Evolutionary conservation across 768 basidiomycete species (phyloP), one percentile per base, ranked within the genome.

Genomic region (Boletus rubescentipes): DNA sequence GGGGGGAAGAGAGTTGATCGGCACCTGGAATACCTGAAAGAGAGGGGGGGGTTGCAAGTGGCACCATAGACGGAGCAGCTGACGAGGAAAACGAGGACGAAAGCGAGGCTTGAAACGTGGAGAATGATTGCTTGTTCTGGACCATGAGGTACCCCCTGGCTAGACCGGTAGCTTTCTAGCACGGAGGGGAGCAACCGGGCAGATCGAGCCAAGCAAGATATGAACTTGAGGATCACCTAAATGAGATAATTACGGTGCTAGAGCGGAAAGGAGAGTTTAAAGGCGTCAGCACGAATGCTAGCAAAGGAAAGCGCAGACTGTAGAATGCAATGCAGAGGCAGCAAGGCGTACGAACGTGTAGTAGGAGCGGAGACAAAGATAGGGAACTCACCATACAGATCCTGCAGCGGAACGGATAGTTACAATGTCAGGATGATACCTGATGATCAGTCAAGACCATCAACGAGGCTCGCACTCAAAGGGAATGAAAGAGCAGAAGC

Each of bases 41-140:
- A 53, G 75, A 69, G 55, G 68, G 66, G 46, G 67, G 60, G 44
- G 65, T 67, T 61, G 69, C 68, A 59, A 67, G 73, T 59, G 71
- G 67, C 66, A 71, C 66, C 71, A 74, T 74, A 62, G 74, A 71
- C 51, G 75, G 68, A 56, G 67, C 71, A 60, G 70, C 67, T 55
- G 77, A 72, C 63, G 78, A 73, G 59, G 74, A 66, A 65, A 79
- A 75, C 58, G 79, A 77, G 67, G 77, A 74, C 31, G 74, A 70
- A 54, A 72, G 69, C 41, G 76, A 75, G 66, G 71, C 70, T 49
- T 67, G 63, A 54, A 78, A 76, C 60, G 68, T 67, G 61, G 74
- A 69, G 54, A 70, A 60, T 49, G 72, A 70, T 61, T 76, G 67
- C 64, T 69, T 68, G 65, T 67, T 70, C 65, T 63, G 69, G 68